A percentile compares a stretch with the other conserved stretches of the same genome.
Evolutionary conservation across 78 protist genomes (phyloP).

Genomic region (Pigoraptor vietnamica): DNA sequence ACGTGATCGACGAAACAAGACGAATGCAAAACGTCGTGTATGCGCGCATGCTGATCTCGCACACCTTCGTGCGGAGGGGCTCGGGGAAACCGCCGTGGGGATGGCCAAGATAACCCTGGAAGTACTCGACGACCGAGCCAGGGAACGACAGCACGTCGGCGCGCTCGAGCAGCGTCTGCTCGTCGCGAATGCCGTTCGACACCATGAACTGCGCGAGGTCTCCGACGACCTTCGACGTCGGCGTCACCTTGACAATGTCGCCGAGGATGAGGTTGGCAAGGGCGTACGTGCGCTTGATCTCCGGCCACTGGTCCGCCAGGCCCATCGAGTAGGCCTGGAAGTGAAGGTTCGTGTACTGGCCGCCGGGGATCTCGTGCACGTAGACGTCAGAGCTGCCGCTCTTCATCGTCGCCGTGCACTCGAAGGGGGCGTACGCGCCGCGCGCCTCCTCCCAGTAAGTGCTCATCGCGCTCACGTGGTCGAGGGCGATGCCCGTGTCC

Average conservation of each 20-base stretch:
- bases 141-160: constrained; percentile 63
- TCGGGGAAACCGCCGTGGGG: constrained; percentile 78
- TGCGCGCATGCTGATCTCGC: no score
- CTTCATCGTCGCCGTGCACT: constrained; percentile 31
- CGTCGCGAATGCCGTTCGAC: constrained; percentile 18
- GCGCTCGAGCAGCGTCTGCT: constrained; percentile 10
- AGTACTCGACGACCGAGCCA: constrained; percentile 55
- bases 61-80: constrained; percentile 37
- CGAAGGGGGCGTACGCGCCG: constrained; percentile 47
- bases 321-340: constrained; percentile 68
- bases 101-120: constrained; percentile 53
- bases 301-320: constrained; percentile 58
- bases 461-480: not conserved
- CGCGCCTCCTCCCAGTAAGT: constrained; percentile 56
- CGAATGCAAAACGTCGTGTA: no score
- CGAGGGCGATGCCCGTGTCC: constrained; percentile 27
- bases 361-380: constrained; percentile 89
- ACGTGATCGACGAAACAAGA: no score
- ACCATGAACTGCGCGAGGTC: constrained; percentile 75
- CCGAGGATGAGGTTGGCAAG: constrained; percentile 73
- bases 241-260: constrained; percentile 83
- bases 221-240: constrained; percentile 69
- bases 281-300: constrained; percentile 44
- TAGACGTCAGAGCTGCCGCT: constrained; percentile 57
- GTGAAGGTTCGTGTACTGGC: constrained; percentile 85